Conservation (phyloP, 106 monocot genomes). For the Allium fistulosum region DNA sequence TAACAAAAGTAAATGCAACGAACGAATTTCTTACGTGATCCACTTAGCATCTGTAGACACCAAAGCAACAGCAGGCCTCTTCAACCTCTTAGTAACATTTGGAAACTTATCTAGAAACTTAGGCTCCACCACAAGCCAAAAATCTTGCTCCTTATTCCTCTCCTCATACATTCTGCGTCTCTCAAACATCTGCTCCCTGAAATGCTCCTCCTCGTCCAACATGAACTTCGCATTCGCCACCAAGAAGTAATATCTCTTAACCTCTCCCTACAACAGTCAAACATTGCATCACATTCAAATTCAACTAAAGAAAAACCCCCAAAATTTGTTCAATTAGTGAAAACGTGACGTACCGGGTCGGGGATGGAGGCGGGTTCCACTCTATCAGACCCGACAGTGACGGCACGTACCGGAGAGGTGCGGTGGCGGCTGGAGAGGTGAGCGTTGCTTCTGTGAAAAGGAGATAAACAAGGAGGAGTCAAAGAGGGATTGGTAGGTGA, state of each 20-base stretch:
- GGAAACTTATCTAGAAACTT: constrained; percentile 93
- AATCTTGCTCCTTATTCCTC: constrained; percentile 78
- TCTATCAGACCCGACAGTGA: constrained; percentile 46
- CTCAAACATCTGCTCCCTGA: constrained; percentile 72
- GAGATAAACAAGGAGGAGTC: background rate
- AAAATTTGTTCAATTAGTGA: no score
- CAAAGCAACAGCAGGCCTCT: constrained; percentile 82
- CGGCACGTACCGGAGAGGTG: constrained; percentile 17
- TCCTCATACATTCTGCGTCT: constrained; percentile 44
- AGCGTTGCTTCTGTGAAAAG: constrained; percentile 1
- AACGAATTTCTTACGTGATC: constrained; percentile 62
- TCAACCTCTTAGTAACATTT: constrained; percentile 63
- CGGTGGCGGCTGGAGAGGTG: background rate
- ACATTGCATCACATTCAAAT: background rate
- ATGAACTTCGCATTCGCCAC: constrained; percentile 97
- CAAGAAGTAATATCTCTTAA: constrained; percentile 59
- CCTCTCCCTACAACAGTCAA: constrained; percentile 26
- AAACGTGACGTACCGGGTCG: constrained; percentile 10
- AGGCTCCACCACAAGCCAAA: constrained; percentile 95
- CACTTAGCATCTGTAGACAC: constrained; percentile 80
- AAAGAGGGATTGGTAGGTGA: background rate
- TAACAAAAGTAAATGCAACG: background rate
- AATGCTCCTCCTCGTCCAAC: constrained; percentile 98
- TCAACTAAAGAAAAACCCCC: background rate
- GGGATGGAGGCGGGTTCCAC: constrained; percentile 24